Conservation (phyloP, 1,284 basidiomycete species). For the Grifola frondosa region DNA sequence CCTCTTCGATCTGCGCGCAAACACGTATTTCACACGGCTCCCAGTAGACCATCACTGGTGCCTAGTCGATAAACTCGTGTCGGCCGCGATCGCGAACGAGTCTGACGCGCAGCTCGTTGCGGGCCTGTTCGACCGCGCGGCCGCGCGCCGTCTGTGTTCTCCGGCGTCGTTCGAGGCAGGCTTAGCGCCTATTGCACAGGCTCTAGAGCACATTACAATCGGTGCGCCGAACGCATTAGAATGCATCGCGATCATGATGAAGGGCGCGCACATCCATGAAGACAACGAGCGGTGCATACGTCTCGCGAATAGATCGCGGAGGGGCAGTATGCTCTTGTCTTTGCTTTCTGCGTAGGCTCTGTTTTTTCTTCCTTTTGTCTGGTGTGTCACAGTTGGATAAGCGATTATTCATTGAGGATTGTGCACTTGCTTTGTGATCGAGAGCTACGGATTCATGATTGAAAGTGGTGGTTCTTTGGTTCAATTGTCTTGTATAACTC, state of each 20-base stretch:
- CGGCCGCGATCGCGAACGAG: constrained; percentile 75
- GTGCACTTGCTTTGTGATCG: no score
- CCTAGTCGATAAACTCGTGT: constrained; percentile 76
- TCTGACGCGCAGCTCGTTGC: constrained; percentile 81
- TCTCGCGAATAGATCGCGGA: constrained; percentile 60
- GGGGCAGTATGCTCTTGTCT: no score
- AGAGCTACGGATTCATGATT: no score
- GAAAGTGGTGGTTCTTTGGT: no score
- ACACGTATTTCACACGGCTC: constrained; percentile 73
- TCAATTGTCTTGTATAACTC: no score
- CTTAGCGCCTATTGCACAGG: constrained; percentile 65
- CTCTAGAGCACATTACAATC: constrained; percentile 84
- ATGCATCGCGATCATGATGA: constrained; percentile 74
- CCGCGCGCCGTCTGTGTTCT: constrained; percentile 55
- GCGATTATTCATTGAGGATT: no score
- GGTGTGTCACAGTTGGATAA: no score
- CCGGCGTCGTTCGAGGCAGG: constrained; percentile 62
- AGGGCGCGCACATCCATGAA: constrained; percentile 57
- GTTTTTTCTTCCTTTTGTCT: no score
- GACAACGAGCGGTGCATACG: constrained; percentile 57
- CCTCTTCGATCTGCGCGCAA: no score
- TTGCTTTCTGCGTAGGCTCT: no score
- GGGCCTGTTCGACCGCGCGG: constrained; percentile 60
- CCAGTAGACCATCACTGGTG: constrained; percentile 60
- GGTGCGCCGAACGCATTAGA: constrained; percentile 87